Evolutionary conservation across 805 yeast genomes (phyloP).

Genomic region (Starmerella tilneyi): DNA sequence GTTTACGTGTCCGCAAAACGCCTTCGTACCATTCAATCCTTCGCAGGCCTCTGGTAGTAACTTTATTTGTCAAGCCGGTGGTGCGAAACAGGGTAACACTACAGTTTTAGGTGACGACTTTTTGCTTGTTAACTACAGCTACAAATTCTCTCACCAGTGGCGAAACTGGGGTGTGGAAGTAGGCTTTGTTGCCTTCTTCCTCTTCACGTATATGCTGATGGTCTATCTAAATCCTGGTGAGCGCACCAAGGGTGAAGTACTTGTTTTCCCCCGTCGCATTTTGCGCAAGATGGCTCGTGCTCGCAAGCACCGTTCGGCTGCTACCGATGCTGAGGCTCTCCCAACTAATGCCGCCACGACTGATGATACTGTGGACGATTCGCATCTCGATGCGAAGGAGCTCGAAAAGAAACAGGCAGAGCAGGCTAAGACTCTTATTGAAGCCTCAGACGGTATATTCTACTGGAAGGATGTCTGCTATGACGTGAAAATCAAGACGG

Average conservation of each 20-base stretch:
- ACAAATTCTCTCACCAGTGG: constrained; percentile 57
- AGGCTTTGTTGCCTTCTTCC: constrained; percentile 40
- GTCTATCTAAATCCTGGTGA: constrained; percentile 28
- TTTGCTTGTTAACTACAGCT: constrained; percentile 40
- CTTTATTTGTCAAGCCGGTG: constrained; percentile 54
- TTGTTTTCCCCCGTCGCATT: constrained; percentile 24
- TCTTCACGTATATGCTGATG: constrained; percentile 31
- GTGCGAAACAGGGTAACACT: constrained; percentile 46
- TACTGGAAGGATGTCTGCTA: constrained; percentile 56
- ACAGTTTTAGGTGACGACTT: constrained; percentile 53
- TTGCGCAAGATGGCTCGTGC: constrained; percentile 14
- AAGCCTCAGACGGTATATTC: constrained; percentile 40
- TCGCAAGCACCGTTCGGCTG: constrained; percentile 5
- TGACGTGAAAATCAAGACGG: constrained; percentile 40
- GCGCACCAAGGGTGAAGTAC: constrained; percentile 31
- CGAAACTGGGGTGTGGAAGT: constrained; percentile 63
- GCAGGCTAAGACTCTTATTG: constrained; percentile 23
- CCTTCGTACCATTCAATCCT: constrained; percentile 41
- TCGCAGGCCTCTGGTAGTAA: constrained; percentile 39
- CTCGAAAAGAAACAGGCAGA: constrained; percentile 21
- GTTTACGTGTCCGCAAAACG: constrained; percentile 40
- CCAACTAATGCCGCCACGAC: constrained; percentile 24
- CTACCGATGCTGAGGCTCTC: constrained; percentile 7
- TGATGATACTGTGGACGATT: constrained; percentile 29
- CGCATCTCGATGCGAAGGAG: constrained; percentile 28